Evolutionary conservation across 78 protist genomes (phyloP), one percentile per base, ranked within the genome.

Genomic region (Diacronema lutheri): DNA sequence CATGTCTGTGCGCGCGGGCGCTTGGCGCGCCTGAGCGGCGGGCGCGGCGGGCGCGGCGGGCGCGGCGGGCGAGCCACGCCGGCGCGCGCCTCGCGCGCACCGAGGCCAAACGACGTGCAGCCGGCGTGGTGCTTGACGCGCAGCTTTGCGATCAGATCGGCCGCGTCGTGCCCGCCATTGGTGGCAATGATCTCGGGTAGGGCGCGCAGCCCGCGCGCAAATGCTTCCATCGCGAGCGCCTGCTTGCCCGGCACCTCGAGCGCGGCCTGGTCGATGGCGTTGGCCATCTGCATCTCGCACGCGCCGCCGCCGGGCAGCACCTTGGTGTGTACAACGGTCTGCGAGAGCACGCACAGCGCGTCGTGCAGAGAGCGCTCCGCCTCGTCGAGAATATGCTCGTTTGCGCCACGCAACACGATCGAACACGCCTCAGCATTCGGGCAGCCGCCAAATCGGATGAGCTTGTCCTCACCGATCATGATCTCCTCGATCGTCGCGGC

Each of bases 281-380:
- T 38, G 19, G 99, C 93, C 99, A 97, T 97, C 60, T 91, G 60
- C 96, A 96, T 92, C 89, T 98, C 99, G 19, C 94, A 31, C 83
- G 95, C 89, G 57, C 99, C 99, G 62, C 98, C 99, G 29, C 99
- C 99, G 40, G 87, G 91, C 58, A 97, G 93, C 25, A 92, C 80
- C 38, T 94, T 81, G 23, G 97, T 72, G 88, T 97, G 2, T 76
- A 76, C 80, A 23, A 96, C 94, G 9, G 96, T 91, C 41, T 92
- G 96, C 31, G 94, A 55, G 21, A 99, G 92, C 10, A 99, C 99
- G 90, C 98, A 95, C 50, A 99, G 97, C 12, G 99, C 99, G 89
- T 99, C 99, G 93, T 98, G 99, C 46, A 99, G 91, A 40, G 99
- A 96, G 50, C 99, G 92, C 87, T 99, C 99, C 61, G 98, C 98